Conservation (phyloP, 176 grass and related monocot genomes). For the Juncus inflexus region DNA sequence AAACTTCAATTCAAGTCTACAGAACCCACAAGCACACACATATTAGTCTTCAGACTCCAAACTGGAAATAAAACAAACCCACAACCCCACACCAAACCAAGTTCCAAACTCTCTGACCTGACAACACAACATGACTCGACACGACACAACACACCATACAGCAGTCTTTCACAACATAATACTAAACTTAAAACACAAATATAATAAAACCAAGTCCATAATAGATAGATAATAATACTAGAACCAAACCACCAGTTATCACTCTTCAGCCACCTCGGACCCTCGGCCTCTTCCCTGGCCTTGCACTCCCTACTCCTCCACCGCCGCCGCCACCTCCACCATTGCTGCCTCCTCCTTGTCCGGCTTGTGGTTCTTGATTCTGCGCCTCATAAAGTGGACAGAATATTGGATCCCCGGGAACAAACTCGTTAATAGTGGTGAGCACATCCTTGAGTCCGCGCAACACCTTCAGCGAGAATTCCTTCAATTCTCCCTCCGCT, state of each 20-base stretch:
- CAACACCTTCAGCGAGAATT: neutral
- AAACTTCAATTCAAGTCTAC: too few species aligned
- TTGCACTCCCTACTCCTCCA: conserved; percentile 26
- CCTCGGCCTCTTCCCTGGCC: conserved; percentile 33
- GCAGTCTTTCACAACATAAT: neutral
- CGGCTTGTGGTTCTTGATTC: too few species aligned
- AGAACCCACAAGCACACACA: too few species aligned
- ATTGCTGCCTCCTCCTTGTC: neutral
- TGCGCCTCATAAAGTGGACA: neutral
- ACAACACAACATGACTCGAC: neutral
- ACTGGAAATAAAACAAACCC: neutral
- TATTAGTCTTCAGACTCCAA: neutral
- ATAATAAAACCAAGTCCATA: neutral
- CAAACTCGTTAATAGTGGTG: neutral
- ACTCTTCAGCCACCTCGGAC: conserved; percentile 12
- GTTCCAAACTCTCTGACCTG: neutral
- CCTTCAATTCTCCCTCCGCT: neutral
- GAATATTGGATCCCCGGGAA: neutral
- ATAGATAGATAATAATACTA: too few species aligned
- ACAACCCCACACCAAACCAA: neutral
- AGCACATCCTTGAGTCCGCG: neutral
- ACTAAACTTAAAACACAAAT: neutral
- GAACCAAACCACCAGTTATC: too few species aligned
- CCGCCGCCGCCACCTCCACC: conserved; percentile 30
- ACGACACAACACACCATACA: neutral